Evolutionary conservation across 169 alveolate species (phyloP), one percentile per base, ranked within the genome.

Genomic region (Cryptosporidium muris): DNA sequence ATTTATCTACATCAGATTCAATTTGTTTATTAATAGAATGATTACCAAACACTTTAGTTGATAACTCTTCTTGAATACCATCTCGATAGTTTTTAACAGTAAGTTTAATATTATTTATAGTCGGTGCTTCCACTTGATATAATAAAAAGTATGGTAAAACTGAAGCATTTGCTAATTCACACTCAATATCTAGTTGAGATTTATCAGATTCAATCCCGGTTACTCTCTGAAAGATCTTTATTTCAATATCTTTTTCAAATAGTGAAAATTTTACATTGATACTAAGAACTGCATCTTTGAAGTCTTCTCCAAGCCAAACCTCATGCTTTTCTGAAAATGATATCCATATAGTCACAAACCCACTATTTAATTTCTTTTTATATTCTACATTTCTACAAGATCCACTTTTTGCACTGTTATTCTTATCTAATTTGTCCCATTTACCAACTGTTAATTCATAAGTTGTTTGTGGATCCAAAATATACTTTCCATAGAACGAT

Each of bases 301-400:
- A n/a, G 38, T 60, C 63, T 37, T 25, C 7, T 5, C 64, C 63
- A 37, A 48, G 60, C 3, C 43, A 43, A 11, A 74, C 43, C 51
- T 74, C 74, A 5, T 74, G 85, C 16, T 60, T 74, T 56, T 74
- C 85, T 5, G 16, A 47, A 40, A 74, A 74, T 8, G 85, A 45
- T 36, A 74, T 60, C 85, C 85, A 74, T 8, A 74, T 74, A 8
- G 54, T 68, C 63, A 74, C 14, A 9, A 74, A n/a, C 11, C 85
- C 85, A 47, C 74, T 60, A 2, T 51, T 40, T 12, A 74, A 58
- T 37, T 74, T 74, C 48, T 60, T 74, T 52, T 54, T 74, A 51
- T 74, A 74, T 60, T 74, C 74, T 11, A 74, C 36, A 4, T 45
- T 51, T 16, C 85, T 74, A 16, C 56, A 43, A 4, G 85, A 52